These are phyloP conservation scores for Cordyceps javanica DNA, from an alignment of 2,329 filamentous ascomycete species.

Conservation along the genomic window DNA sequence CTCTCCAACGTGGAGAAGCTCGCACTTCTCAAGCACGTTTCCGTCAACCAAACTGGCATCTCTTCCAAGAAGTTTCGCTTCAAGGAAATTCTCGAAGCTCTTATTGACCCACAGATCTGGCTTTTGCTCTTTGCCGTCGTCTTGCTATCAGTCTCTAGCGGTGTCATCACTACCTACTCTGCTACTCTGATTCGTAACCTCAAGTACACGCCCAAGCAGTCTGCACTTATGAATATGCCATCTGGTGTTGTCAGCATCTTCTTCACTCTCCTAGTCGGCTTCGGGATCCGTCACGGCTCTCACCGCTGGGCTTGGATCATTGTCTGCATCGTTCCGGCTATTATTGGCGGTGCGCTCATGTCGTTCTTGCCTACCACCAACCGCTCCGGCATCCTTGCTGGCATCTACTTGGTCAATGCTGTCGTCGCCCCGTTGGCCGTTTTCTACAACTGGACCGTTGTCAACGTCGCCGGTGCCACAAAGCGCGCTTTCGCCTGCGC, in stretches of 20 bases:
- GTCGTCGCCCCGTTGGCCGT: slow-evolving; percentile 40
- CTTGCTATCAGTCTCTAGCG: slow-evolving; percentile 45
- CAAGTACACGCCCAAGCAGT: slow-evolving; percentile 36
- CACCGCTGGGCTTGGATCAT: slow-evolving; percentile 46
- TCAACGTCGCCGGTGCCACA: slow-evolving; percentile 46
- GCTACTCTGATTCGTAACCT: slow-evolving; percentile 45
- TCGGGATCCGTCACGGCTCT: slow-evolving; percentile 39
- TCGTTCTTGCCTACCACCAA: slow-evolving; percentile 43
- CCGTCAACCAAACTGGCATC: slow-evolving; percentile 53
- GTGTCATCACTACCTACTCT: slow-evolving; percentile 50
- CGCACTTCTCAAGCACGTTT: slow-evolving; percentile 45
- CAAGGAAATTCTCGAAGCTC: slow-evolving; percentile 45
- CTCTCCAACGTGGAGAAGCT: slow-evolving; percentile 43
- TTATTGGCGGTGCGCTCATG: slow-evolving; percentile 46
- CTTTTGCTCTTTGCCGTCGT: slow-evolving; percentile 43
- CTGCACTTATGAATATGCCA: slow-evolving; percentile 50
- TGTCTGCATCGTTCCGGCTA: slow-evolving; percentile 41
- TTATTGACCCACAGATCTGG: slow-evolving; percentile 47
- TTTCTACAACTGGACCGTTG: slow-evolving; percentile 43
- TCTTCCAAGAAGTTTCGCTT: slow-evolving; percentile 46
- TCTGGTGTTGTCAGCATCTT: slow-evolving; percentile 47
- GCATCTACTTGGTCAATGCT: slow-evolving; percentile 46
- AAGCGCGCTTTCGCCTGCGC: slow-evolving; percentile 46
- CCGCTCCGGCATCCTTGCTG: slow-evolving; percentile 39
- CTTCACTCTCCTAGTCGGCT: slow-evolving; percentile 43